Conservation (phyloP, 169 alveolate species). For the Amoebophrya sp. region DNA sequence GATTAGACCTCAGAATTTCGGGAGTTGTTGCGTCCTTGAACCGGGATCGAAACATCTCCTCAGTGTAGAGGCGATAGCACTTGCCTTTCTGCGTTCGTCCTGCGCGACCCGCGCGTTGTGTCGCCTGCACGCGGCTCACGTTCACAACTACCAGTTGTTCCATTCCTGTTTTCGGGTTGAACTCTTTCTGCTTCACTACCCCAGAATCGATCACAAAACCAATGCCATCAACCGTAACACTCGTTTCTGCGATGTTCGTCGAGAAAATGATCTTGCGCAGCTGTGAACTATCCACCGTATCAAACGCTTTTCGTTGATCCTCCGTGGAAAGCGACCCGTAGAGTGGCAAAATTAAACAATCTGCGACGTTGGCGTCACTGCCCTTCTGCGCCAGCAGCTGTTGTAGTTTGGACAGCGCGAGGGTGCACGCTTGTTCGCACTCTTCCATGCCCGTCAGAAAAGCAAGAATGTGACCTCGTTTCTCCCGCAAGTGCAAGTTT, state of each 20-base stretch:
- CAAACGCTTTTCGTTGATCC: slow-evolving; percentile 84
- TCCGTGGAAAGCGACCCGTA: slow-evolving; percentile 40
- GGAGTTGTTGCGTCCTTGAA: slow-evolving; percentile 93
- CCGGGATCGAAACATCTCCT: slow-evolving; percentile 79
- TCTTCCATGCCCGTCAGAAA: slow-evolving; percentile 48
- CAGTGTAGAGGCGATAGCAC: slow-evolving; percentile 95
- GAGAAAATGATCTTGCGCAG: slow-evolving; percentile 89
- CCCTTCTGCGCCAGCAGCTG: neutral
- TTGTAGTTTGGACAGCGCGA: neutral
- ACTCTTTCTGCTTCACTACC: slow-evolving; percentile 90
- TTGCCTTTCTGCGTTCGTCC: slow-evolving; percentile 96
- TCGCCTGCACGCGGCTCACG: slow-evolving; percentile 92
- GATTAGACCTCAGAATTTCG: slow-evolving; percentile 96
- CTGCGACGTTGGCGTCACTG: slow-evolving; percentile 14
- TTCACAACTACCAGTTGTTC: slow-evolving; percentile 96
- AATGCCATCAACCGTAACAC: slow-evolving; percentile 95
- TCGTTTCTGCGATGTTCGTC: slow-evolving; percentile 99
- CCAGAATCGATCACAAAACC: slow-evolving; percentile 97
- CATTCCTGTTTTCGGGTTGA: slow-evolving; percentile 96
- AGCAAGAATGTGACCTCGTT: slow-evolving; percentile 42
- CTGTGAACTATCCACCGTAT: slow-evolving; percentile 60
- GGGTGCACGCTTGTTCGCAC: slow-evolving; percentile 42
- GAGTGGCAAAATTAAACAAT: slow-evolving; percentile 41
- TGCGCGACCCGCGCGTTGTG: slow-evolving; percentile 97
- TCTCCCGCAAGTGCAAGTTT: slow-evolving; percentile 44